Percentiles rank a stretch among this genome's conserved stretches.
phyloP scores from a whole-genome alignment of 768 basidiomycete species.

The Pulveroboletus sp. region DNA sequence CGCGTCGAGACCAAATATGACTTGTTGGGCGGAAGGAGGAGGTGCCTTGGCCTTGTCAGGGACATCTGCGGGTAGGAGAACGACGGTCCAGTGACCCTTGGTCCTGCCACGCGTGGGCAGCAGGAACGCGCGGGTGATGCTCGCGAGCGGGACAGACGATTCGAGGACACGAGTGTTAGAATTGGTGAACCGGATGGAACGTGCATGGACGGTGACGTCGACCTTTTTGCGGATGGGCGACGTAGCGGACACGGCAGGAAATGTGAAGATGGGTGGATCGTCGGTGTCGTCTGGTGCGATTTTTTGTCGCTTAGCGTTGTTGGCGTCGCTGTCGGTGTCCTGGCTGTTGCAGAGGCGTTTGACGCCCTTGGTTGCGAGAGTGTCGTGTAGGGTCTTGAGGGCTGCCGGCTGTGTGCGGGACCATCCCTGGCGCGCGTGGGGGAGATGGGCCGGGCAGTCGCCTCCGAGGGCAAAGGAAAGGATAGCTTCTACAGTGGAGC shows the following conservation, averaged over 20 bases:
- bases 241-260: conserved; percentile 63
- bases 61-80: conserved; percentile 55
- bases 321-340: conserved; percentile 4
- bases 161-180: conserved; percentile 47
- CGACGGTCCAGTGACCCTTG: conserved; percentile 68
- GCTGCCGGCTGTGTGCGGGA: conserved; percentile 17
- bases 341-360: conserved; percentile 26
- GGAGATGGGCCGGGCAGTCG: conserved; percentile 18
- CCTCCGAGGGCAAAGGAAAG: conserved; percentile 29
- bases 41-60: conserved; percentile 41
- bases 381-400: conserved; percentile 18
- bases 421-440: conserved; percentile 22
- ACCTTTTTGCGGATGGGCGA: conserved; percentile 75
- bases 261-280: conserved; percentile 49
- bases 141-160: conserved; percentile 44
- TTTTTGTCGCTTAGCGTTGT: conserved; percentile 17
- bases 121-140: conserved; percentile 59
- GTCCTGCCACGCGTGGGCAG: conserved; percentile 70
- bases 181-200: conserved; percentile 50
- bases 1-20: conserved; percentile 73
- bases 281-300: conserved; percentile 20
- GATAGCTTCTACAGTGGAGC: conserved; percentile 20
- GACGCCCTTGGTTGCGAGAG: conserved; percentile 2
- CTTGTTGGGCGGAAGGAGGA: conserved; percentile 40
- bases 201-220: conserved; percentile 53